phyloP scores from a whole-genome alignment of 192 early-diverging fungal genomes.

The Physocladia obscura region DNA sequence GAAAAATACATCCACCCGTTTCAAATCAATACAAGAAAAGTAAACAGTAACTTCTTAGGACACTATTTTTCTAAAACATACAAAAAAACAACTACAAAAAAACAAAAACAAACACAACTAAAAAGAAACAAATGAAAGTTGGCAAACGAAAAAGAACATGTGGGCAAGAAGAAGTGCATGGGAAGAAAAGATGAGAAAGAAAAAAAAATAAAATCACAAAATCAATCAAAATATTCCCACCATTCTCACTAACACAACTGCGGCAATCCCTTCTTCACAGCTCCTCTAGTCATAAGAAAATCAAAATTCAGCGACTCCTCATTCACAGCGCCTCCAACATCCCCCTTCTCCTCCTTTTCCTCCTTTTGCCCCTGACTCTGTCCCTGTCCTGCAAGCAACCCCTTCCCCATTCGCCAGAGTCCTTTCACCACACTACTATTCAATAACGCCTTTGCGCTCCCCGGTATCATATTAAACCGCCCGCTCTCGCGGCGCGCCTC shows the following conservation, averaged over 20 bases:
- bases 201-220: no score
- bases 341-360: conserved; percentile 25
- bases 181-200: no score
- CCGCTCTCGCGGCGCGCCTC: conserved; percentile 47
- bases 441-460: conserved; percentile 25
- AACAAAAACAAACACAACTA: no score
- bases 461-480: conserved; percentile 35
- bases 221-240: no score
- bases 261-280: conserved; percentile 37
- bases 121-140: no score
- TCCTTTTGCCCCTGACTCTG: background rate
- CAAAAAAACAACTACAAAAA: no score
- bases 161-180: no score
- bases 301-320: conserved; percentile 38
- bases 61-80: no score
- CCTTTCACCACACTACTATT: conserved; percentile 24
- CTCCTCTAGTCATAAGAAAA: conserved; percentile 38
- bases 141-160: no score
- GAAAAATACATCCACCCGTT: no score
- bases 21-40: no score
- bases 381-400: conserved; percentile 28
- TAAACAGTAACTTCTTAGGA: no score
- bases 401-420: conserved; percentile 34
- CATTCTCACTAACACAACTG: conserved; percentile 1
- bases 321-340: conserved; percentile 22